A percentile compares a stretch with the other conserved stretches of the same genome.
Evolutionary conservation across 495 filamentous ascomycete species (phyloP).

Genomic region (Physcia stellaris): DNA sequence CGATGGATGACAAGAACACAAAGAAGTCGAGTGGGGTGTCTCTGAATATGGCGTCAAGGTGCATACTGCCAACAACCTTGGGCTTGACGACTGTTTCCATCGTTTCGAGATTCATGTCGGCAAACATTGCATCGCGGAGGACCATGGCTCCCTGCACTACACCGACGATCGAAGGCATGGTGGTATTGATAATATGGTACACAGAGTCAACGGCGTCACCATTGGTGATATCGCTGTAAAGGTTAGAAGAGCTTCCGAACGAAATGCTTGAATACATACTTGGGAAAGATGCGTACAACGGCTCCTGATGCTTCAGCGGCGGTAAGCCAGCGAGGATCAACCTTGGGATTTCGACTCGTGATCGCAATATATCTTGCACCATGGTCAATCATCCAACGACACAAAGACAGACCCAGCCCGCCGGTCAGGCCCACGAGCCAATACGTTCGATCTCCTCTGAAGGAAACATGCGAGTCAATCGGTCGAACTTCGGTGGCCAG

Average conservation of each 20-base stretch:
- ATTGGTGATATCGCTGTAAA: slow-evolving; percentile 14
- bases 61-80: slow-evolving; percentile 13
- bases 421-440: slow-evolving; percentile 43
- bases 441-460: slow-evolving; percentile 34
- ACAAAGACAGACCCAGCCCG: slow-evolving; percentile 44
- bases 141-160: slow-evolving; percentile 43
- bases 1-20: slow-evolving; percentile 24
- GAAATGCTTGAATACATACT: too few species aligned
- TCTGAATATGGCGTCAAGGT: slow-evolving; percentile 25
- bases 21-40: slow-evolving; percentile 29
- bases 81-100: slow-evolving; percentile 29
- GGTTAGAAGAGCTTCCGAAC: too few species aligned
- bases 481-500: slow-evolving; percentile 7
- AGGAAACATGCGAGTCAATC: slow-evolving; percentile 9
- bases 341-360: slow-evolving; percentile 41
- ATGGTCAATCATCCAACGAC: slow-evolving; percentile 38
- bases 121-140: slow-evolving; percentile 33
- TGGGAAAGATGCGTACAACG: slow-evolving; percentile 3
- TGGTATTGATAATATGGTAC: slow-evolving; percentile 14
- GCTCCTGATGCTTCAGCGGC: slow-evolving; percentile 19
- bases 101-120: slow-evolving; percentile 28
- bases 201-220: slow-evolving; percentile 16
- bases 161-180: slow-evolving; percentile 31
- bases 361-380: slow-evolving; percentile 42
- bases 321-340: slow-evolving; percentile 33